Conservation (phyloP, 768 basidiomycete genomes). For the Suillus americanus region DNA sequence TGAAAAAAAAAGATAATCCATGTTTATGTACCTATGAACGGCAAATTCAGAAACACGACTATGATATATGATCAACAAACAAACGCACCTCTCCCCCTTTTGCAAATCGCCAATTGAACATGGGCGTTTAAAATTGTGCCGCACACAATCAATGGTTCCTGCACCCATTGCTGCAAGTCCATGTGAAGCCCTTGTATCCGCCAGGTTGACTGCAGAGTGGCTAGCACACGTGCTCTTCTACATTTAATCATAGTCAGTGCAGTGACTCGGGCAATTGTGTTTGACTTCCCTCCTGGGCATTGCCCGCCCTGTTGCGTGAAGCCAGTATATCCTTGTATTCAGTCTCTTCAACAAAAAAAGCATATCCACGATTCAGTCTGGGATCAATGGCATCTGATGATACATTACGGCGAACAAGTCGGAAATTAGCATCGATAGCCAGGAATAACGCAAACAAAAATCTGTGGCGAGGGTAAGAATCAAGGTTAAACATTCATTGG, state of each 20-base stretch:
- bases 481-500: background rate
- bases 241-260: background rate
- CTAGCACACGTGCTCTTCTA: background rate
- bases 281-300: background rate
- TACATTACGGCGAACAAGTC: constrained; percentile 24
- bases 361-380: constrained; percentile 22
- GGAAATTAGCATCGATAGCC: constrained; percentile 33
- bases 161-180: constrained; percentile 8
- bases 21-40: constrained; percentile 3
- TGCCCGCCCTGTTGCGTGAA: constrained; percentile 5
- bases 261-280: background rate
- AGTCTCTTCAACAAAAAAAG: constrained; percentile 27
- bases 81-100: constrained; percentile 10
- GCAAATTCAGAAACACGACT: background rate
- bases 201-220: too few species aligned
- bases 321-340: constrained; percentile 17
- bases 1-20: constrained; percentile 2
- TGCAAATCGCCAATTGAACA: constrained; percentile 8
- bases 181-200: too few species aligned
- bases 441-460: constrained; percentile 28
- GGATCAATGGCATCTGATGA: constrained; percentile 27
- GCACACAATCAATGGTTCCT: constrained; percentile 3
- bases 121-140: constrained; percentile 5
- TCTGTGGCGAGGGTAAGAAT: constrained; percentile 13
- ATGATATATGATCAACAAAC: background rate